phyloP scores from a whole-genome alignment of 805 yeast genomes.

The Saccharomyces kudriavzevii region DNA sequence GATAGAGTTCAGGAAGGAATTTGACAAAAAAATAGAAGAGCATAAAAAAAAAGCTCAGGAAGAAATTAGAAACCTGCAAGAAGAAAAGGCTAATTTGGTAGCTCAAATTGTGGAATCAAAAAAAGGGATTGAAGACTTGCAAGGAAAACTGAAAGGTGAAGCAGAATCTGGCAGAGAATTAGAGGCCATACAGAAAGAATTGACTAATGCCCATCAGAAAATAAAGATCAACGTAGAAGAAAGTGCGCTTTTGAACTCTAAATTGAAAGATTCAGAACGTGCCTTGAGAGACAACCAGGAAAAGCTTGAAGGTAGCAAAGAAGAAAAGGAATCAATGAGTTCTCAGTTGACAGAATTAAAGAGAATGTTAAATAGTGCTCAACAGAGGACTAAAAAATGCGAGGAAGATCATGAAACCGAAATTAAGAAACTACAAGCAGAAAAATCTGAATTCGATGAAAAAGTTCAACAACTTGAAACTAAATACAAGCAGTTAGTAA shows the following conservation, averaged over 20 bases:
- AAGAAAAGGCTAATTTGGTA: slow-evolving; percentile 1
- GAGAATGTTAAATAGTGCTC: neutral
- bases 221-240: neutral
- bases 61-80: slow-evolving; percentile 1
- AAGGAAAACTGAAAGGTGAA: slow-evolving; percentile 1
- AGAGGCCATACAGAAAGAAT: neutral
- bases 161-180: neutral
- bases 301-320: neutral
- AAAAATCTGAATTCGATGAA: slow-evolving; percentile 1
- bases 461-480: neutral
- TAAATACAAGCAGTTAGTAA: neutral
- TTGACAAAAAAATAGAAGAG: neutral
- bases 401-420: slow-evolving; percentile 2
- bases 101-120: slow-evolving; percentile 2
- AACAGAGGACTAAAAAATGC: slow-evolving; percentile 1
- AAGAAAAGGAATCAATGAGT: neutral
- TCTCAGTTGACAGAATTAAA: slow-evolving; percentile 2
- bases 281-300: neutral
- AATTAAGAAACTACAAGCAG: slow-evolving; percentile 1
- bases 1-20: neutral
- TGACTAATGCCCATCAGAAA: neutral
- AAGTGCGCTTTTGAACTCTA: neutral
- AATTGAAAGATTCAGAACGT: neutral
- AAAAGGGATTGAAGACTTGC: slow-evolving; percentile 5
- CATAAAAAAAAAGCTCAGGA: neutral